These are phyloP conservation scores for Spinellus fusiger DNA, from an alignment of 192 early-diverging fungal species.

Conservation along the genomic window DNA sequence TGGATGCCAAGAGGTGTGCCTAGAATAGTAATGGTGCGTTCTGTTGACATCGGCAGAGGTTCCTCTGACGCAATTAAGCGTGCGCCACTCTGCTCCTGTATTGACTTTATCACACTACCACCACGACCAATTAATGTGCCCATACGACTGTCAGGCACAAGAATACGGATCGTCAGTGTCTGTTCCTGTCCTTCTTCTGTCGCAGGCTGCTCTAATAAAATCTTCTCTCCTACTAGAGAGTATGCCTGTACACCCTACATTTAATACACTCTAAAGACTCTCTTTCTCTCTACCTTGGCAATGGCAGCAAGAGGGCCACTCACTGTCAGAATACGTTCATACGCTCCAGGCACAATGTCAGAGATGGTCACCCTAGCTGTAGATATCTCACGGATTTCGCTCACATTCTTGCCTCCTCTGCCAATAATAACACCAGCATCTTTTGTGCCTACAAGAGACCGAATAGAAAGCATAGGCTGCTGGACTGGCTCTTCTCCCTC, in stretches of 20 bases:
- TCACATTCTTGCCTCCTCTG: conserved; percentile 86
- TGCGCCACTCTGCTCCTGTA: conserved; percentile 85
- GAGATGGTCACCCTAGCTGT: conserved; percentile 88
- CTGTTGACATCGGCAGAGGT: conserved; percentile 84
- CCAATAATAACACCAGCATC: conserved; percentile 88
- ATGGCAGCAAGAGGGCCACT: conserved; percentile 64
- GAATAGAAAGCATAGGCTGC: conserved; percentile 27
- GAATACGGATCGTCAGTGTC: conserved; percentile 66
- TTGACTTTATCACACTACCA: conserved; percentile 86
- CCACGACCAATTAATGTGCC: conserved; percentile 86
- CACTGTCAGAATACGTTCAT: conserved; percentile 67
- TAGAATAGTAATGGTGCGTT: conserved; percentile 79
- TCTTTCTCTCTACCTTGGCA: conserved; percentile 46
- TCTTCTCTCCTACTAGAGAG: conserved; percentile 70
- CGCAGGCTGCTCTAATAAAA: conserved; percentile 58
- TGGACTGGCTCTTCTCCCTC: background rate
- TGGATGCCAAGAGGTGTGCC: conserved; percentile 82
- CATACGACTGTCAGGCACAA: conserved; percentile 85
- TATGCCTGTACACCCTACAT: conserved; percentile 33
- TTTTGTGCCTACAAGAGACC: conserved; percentile 60
- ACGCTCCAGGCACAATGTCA: conserved; percentile 75
- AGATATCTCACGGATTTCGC: conserved; percentile 78
- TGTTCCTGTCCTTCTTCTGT: conserved; percentile 25
- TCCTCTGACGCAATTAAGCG: conserved; percentile 81
- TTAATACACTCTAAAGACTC: background rate